Base-by-base conservation (phyloP, 129 eudicot species). In the Chrysanthemum lavandulifolium region DNA sequence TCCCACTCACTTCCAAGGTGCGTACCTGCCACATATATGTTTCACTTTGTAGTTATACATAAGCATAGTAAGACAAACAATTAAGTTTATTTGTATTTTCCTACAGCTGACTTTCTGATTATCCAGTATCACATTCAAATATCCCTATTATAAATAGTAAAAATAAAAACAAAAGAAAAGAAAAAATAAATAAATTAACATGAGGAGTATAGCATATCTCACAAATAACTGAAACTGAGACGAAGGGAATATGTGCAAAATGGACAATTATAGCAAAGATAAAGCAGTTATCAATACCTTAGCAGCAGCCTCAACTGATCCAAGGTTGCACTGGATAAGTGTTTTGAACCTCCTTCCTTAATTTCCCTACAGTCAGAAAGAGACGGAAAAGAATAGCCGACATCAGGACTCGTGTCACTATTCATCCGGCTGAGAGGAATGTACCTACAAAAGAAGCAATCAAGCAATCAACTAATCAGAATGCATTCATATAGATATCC, bases 251-350 rank as follows among this genome's bases (percentile, higher is more conserved):
- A 60, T 29, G 14, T 48, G 31, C 23, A 47, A 65, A 48, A 23
- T 49, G 16, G 40, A 61, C 6, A 21, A 16, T 9, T 73, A 40
- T 8, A 47, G 54, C 49, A 65, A 13, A 33, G 43, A 15, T 10
- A 1, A 65, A 40, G 14, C 14, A 43, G 58, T 50, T 19, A 69
- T 43, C 77, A 73, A 71, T 18, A 93, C 98, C 96, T 94, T 94
- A 51, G 84, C 99, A 13, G 85, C 96, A 81, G 96, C 88, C 74
- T 80, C 89, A 45, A 76, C 72, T 33, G 93, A 83, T 71, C 97
- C 96, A 61, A 94, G 72, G 63, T 83, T 82, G 81, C 97, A 88
- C 61, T 72, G 76, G 62, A 94, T 25, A 25, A 94, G 74, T 53
- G 89, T 74, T 33, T 79, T 2, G 86, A 81, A 64, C 85, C 84